A percentile compares a stretch with the other conserved stretches of the same genome.
phyloP scores from a whole-genome alignment of 2,329 filamentous ascomycete species.

The Xylariaceae sp. region DNA sequence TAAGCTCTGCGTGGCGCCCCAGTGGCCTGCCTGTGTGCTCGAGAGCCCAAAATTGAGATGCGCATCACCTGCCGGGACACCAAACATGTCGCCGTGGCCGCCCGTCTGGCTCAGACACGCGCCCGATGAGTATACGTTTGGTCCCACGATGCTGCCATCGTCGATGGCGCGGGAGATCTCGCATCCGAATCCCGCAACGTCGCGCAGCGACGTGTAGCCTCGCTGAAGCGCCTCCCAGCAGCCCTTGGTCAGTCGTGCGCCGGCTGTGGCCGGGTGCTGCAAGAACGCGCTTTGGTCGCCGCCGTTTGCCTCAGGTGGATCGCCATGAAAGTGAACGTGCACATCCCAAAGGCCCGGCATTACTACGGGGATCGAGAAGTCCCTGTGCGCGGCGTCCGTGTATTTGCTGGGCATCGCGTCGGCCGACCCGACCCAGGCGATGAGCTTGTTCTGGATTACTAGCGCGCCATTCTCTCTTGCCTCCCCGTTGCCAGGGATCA shows the following conservation, averaged over 20 bases:
- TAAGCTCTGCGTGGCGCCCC: conserved; percentile 27
- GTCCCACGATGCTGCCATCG: conserved; percentile 34
- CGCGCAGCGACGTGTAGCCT: conserved; percentile 36
- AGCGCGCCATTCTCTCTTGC: conserved; percentile 35
- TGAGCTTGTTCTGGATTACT: conserved; percentile 36
- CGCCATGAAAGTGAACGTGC: conserved; percentile 33
- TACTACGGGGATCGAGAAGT: conserved; percentile 29
- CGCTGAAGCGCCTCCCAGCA: conserved; percentile 40
- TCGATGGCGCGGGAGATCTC: conserved; percentile 33
- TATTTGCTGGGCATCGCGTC: conserved; percentile 31
- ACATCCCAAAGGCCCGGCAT: conserved; percentile 38
- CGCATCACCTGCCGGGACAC: conserved; percentile 34
- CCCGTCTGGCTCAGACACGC: conserved; percentile 36
- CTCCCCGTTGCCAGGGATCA: conserved; percentile 39
- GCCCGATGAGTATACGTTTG: conserved; percentile 34
- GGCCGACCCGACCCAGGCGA: conserved; percentile 38
- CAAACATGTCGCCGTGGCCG: conserved; percentile 37
- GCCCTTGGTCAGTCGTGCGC: conserved; percentile 33
- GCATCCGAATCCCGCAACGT: conserved; percentile 35
- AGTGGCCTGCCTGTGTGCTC: conserved; percentile 32
- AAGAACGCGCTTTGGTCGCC: conserved; percentile 24
- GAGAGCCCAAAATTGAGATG: conserved; percentile 35
- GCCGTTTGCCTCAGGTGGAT: conserved; percentile 17
- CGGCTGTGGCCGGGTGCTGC: conserved; percentile 33
- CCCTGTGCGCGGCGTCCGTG: conserved; percentile 27